These are phyloP conservation scores for Sergeia podlipaevii DNA, from an alignment of 208 protist species.

Conservation along the genomic window DNA sequence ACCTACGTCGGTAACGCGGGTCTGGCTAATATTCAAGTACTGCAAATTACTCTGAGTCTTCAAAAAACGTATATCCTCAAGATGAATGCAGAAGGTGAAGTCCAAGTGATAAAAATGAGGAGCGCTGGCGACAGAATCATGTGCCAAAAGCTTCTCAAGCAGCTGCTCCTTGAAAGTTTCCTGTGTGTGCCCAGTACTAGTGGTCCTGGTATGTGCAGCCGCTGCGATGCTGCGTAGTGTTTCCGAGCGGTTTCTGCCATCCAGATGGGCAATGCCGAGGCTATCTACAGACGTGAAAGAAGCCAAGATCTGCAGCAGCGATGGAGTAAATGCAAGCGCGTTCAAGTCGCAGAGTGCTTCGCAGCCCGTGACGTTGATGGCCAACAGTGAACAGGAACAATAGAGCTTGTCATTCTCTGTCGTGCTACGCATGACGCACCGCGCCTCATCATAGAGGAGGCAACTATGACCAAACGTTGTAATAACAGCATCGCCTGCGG, in stretches of 20 bases:
- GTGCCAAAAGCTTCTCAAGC: no score
- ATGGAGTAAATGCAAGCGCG: slow-evolving; percentile 25
- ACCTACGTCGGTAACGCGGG: slow-evolving; percentile 24
- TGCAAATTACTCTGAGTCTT: slow-evolving; percentile 26
- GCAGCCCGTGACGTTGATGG: slow-evolving; percentile 47
- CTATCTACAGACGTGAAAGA: slow-evolving; percentile 37
- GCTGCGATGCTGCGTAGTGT: not conserved
- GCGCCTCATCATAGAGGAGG: slow-evolving; percentile 17
- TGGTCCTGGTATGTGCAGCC: no score
- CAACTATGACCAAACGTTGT: slow-evolving; percentile 28
- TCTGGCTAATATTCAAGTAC: slow-evolving; percentile 54
- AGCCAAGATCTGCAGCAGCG: slow-evolving; percentile 44
- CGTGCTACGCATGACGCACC: no score
- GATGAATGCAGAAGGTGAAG: slow-evolving; percentile 39
- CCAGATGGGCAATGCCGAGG: slow-evolving; percentile 21
- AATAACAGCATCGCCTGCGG: slow-evolving; percentile 27
- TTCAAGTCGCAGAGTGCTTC: slow-evolving; percentile 25
- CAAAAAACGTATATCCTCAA: slow-evolving; percentile 24
- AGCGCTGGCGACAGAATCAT: slow-evolving; percentile 27
- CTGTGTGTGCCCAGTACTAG: no score
- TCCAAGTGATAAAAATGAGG: slow-evolving; percentile 45
- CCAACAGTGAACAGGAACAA: slow-evolving; percentile 24
- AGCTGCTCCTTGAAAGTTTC: no score
- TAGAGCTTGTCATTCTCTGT: no score
- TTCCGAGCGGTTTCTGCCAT: slow-evolving; percentile 20